Conservation (phyloP, 345 rosid genomes). For the Excoecaria cochinchinensis region DNA sequence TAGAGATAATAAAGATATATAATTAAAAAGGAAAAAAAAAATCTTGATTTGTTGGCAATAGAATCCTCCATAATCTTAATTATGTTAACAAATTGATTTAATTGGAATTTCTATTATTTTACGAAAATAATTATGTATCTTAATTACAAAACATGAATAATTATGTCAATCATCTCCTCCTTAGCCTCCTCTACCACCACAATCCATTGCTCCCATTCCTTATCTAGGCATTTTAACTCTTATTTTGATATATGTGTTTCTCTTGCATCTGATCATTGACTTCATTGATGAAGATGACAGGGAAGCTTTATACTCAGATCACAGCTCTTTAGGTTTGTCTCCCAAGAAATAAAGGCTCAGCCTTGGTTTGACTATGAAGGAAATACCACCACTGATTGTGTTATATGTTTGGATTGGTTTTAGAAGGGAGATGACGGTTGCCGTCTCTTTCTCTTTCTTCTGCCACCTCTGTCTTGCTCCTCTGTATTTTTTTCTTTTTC, state of each 20-base stretch:
- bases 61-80: too few species aligned
- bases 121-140: too few species aligned
- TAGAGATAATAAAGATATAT: too few species aligned
- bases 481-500: too few species aligned
- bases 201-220: not conserved
- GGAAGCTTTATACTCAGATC: not conserved
- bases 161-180: too few species aligned
- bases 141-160: too few species aligned
- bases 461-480: too few species aligned
- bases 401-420: constrained; percentile 33
- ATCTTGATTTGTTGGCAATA: too few species aligned
- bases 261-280: constrained; percentile 27
- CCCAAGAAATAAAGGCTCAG: constrained; percentile 14
- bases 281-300: not conserved
- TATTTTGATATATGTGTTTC: constrained; percentile 16
- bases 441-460: too few species aligned
- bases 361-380: constrained; percentile 26
- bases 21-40: too few species aligned
- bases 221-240: constrained; percentile 10
- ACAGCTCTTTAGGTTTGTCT: constrained; percentile 19
- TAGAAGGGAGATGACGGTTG: constrained; percentile 24
- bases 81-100: too few species aligned
- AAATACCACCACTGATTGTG: constrained; percentile 1
- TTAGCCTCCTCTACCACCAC: not conserved
- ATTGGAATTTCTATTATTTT: too few species aligned